Base-by-base conservation (phyloP, 2,329 filamentous ascomycete species). In the Aspergillus proliferans region DNA sequence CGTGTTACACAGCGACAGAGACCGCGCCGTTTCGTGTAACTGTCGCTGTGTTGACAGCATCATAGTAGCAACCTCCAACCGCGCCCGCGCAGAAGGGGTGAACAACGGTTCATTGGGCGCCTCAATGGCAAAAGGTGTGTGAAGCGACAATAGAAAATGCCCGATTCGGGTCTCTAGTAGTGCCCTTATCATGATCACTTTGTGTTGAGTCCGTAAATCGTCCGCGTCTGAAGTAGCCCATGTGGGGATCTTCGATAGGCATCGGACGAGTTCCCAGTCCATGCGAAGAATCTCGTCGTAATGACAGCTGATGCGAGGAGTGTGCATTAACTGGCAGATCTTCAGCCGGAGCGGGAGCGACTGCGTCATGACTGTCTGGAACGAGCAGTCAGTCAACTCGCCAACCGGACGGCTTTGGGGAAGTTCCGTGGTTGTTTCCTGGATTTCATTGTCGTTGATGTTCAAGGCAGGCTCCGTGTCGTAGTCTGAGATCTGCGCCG, bases 401-500 rank as follows among this genome's bases (percentile, higher is more conserved):
- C 52, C 47, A 9, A 62, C n/a, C 3, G 65, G 62, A 3, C 59
- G 59, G 8, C 58, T 57, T n/a, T 51, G 45, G 0, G 69, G 71
- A 18, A 59, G 45, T 18, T 67, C 63, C 0, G 56, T 62, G 15
- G 52, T 64, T n/a, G 34, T 49, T 45, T 66, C 64, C n/a, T 65
- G 60, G 15, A 81, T 65, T 7, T 76, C 73, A 26, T 75, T 71
- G 50, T 81, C 77, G 26, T 75, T 70, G 15, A 80, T 60, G 51
- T 81, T 80, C 19, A 70, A 61, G 1, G 78, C 77, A 4, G 73
- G 62, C 7, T 68, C 65, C 3, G 71, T 72, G 51, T 82, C 78
- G 49, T 76, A 79, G 46, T 74, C 69, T 1, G 63, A 62, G 10
- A 63, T 60, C 40, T 70, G 69, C 12, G 74, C 48, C 1, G 66